phyloP scores from a whole-genome alignment of 192 early-diverging fungal genomes.

The Podila verticillata region DNA sequence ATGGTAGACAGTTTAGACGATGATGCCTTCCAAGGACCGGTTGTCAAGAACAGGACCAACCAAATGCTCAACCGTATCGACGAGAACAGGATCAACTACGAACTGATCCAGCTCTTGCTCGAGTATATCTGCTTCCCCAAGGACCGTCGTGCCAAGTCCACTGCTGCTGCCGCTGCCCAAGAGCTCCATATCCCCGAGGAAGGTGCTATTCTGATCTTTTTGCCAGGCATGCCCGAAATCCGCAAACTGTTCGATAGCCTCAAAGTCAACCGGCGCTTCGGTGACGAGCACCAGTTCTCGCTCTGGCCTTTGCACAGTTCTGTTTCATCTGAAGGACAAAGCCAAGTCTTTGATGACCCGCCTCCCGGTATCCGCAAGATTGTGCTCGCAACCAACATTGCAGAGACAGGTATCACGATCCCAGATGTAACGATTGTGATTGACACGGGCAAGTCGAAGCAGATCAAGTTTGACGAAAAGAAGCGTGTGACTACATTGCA shows the following conservation, averaged over 20 bases:
- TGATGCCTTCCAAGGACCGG: constrained; percentile 28
- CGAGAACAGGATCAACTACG: constrained; percentile 72
- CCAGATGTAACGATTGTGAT: constrained; percentile 83
- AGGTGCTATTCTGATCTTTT: constrained; percentile 75
- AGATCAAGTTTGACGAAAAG: constrained; percentile 73
- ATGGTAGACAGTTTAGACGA: constrained; percentile 41
- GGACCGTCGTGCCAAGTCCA: constrained; percentile 27
- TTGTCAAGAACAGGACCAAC: constrained; percentile 48
- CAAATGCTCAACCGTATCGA: constrained; percentile 63
- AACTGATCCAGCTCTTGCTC: constrained; percentile 65
- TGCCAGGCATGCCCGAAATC: constrained; percentile 81
- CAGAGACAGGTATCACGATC: constrained; percentile 87
- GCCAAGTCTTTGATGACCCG: constrained; percentile 68
- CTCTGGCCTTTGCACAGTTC: constrained; percentile 69
- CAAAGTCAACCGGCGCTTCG: constrained; percentile 54
- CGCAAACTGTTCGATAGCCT: constrained; percentile 64
- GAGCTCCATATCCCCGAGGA: constrained; percentile 51
- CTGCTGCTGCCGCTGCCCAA: constrained; percentile 50
- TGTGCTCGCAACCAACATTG: constrained; percentile 82
- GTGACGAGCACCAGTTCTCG: constrained; percentile 57
- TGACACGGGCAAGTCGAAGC: constrained; percentile 81
- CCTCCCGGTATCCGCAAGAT: constrained; percentile 68
- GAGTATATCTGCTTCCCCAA: constrained; percentile 63
- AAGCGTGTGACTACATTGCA: constrained; percentile 66
- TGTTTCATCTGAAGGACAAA: constrained; percentile 74